Evolutionary conservation across 805 yeast species (phyloP), one percentile per base, ranked within the genome.

Genomic region (Candida rishiriensis): DNA sequence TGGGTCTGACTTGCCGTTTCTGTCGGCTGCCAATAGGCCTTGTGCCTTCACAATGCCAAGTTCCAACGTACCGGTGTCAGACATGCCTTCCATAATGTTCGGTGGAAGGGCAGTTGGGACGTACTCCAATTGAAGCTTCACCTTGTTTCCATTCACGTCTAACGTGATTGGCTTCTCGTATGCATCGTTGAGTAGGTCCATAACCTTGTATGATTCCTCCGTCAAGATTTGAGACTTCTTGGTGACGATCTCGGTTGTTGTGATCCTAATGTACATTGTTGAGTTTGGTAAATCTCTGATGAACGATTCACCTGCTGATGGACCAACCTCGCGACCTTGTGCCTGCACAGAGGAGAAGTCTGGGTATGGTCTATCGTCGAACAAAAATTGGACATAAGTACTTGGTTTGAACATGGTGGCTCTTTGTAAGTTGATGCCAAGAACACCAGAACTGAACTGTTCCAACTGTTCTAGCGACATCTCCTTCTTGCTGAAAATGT

Each of bases 1-100:
- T 43, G 95, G 95, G 68, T 86, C 95, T 3, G 91, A 82, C 56
- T 80, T 81, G 43, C 93, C 93, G 55, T 82, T 83, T 42, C 77
- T 66, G 60, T 86, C 93, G 38, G 79, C 84, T 8, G 88, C 64
- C 39, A 63, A 57, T 47, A 86, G 65, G 40, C 70, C 64, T 21
- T 70, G 70, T 29, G 81, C 93, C 39, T 77, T 71, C 33, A 81
- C 55, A 42, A 86, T 65, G 33, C 78, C 80, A 52, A 85, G 59
- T 36, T 73, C 69, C 40, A 85, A 60, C 11, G 68, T 51, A 55
- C 95, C 95, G 18, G 88, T 84, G 59, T 86, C 91, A 47, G 71
- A 57, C 47, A 84, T 72, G 5, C 84, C 72, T 54, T 85, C 93
- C 17, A 75, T 64, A 11, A 76, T 72, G 26, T 81, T 76, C 44